Evolutionary conservation across 1,284 basidiomycete species (phyloP), one percentile per base, ranked within the genome.

Genomic region (Microbotryum silenes-acaulis): DNA sequence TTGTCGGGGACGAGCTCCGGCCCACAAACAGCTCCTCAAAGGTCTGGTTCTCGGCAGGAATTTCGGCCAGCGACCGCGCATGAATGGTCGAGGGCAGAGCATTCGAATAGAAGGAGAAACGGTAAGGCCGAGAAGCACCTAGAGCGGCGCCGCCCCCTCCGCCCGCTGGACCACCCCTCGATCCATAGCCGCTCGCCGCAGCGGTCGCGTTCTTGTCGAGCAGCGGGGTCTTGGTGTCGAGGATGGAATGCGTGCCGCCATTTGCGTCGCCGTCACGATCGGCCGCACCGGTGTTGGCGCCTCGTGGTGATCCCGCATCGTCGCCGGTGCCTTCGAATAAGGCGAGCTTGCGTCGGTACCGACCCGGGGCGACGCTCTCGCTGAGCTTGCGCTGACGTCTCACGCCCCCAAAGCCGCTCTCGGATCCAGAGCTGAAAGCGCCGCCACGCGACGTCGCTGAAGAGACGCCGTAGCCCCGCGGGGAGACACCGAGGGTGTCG

Each of bases 61-160:
- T 81, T 75, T 99, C 96, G 60, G 88, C 87, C 16, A 99, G 78
- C 65, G 87, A 92, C 12, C 92, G 82, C 0, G 96, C 90, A 76
- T 98, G 96, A 54, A 99, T 97, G 1, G 94, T 97, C 0, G 90
- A 87, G 2, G 88, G 85, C 53, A 97, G 79, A 1, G 88, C 82
- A 73, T 97, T 98, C 20, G 91, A 97, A 77, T 98, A 99, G 78
- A 98, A 98, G 0, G 94, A 97, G 78, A 98, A 98, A 42, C 96
- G 83, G 74, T 97, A 98, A 8, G 93, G 94, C 73, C 89, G 80
- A 60, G 72, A 71, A 25, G 31, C 56, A 57, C 25, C 53, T 12
- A 63, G 59, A 6, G 60, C 51, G 31, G 59, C 61, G 50, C 62
- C 56, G 25, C 56, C 51, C 5, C 44, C 54, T 46, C 56, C 42